Conservation (phyloP, 2,329 filamentous ascomycete species). For the Blastomyces percursus region DNA sequence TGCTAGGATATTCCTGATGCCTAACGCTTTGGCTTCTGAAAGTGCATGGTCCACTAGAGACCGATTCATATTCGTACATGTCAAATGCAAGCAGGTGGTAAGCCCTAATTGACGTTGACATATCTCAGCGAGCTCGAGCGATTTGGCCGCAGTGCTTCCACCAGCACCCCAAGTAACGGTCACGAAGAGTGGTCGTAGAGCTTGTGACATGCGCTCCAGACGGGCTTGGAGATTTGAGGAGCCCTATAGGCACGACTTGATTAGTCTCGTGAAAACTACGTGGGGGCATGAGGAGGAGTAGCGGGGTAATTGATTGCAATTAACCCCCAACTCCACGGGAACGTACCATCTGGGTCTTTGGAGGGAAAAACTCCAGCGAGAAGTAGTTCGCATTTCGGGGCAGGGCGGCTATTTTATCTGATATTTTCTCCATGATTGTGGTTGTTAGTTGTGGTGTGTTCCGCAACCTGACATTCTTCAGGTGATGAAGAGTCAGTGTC, state of each 20-base stretch:
- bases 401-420: conserved; percentile 86
- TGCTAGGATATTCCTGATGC: conserved; percentile 87
- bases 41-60: conserved; percentile 76
- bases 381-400: conserved; percentile 75
- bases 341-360: conserved; percentile 75
- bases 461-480: background rate
- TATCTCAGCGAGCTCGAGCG: conserved; percentile 85
- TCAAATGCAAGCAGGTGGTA: conserved; percentile 91
- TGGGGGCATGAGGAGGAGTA: background rate
- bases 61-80: conserved; percentile 95
- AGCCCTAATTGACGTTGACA: conserved; percentile 85
- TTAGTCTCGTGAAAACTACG: conserved; percentile 16
- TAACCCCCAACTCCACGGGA: conserved; percentile 15
- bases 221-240: conserved; percentile 88
- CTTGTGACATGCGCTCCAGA: conserved; percentile 87
- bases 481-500: background rate
- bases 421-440: conserved; percentile 59
- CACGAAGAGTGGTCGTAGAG: conserved; percentile 83
- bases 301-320: conserved; percentile 2
- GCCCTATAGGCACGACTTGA: conserved; percentile 41
- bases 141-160: conserved; percentile 81
- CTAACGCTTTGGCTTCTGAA: conserved; percentile 79
- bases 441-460: background rate
- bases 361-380: conserved; percentile 98
- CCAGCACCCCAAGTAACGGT: conserved; percentile 98